Evolutionary conservation across 1,284 basidiomycete species (phyloP).

Genomic region (Fistulina hepatica): DNA sequence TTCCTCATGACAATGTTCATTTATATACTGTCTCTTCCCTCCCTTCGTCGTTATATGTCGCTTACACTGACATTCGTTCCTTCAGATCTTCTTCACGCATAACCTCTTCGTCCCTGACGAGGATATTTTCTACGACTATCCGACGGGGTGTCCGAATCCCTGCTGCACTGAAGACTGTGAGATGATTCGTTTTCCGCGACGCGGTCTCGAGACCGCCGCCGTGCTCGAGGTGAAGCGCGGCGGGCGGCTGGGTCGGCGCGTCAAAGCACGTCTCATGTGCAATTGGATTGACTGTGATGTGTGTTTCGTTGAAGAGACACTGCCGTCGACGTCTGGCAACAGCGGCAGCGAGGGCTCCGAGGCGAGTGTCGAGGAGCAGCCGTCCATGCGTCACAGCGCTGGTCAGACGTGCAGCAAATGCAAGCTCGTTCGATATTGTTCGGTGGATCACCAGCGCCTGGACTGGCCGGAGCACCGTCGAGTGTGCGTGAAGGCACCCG

Average conservation of each 20-base stretch:
- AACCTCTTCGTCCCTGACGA: conserved; percentile 55
- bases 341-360: conserved; percentile 39
- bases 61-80: no score
- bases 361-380: conserved; percentile 22
- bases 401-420: conserved; percentile 62
- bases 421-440: conserved; percentile 64
- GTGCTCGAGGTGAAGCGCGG: conserved; percentile 50
- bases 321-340: conserved; percentile 15
- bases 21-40: no score
- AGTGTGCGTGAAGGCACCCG: conserved; percentile 49
- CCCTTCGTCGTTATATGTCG: no score
- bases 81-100: conserved; percentile 59
- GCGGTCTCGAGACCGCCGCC: conserved; percentile 46
- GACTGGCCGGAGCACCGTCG: conserved; percentile 66
- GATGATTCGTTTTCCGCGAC: conserved; percentile 63
- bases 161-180: conserved; percentile 70
- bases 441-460: conserved; percentile 52
- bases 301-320: conserved; percentile 39
- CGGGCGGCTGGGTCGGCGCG: conserved; percentile 33
- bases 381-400: conserved; percentile 24
- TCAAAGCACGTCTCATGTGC: conserved; percentile 53
- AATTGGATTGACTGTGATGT: conserved; percentile 68
- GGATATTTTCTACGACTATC: conserved; percentile 63
- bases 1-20: no score
- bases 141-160: conserved; percentile 63